A percentile compares a stretch with the other conserved stretches of the same genome.
phyloP scores from a whole-genome alignment of 2,329 filamentous ascomycete species.

The Stachybotrys echinatus region DNA sequence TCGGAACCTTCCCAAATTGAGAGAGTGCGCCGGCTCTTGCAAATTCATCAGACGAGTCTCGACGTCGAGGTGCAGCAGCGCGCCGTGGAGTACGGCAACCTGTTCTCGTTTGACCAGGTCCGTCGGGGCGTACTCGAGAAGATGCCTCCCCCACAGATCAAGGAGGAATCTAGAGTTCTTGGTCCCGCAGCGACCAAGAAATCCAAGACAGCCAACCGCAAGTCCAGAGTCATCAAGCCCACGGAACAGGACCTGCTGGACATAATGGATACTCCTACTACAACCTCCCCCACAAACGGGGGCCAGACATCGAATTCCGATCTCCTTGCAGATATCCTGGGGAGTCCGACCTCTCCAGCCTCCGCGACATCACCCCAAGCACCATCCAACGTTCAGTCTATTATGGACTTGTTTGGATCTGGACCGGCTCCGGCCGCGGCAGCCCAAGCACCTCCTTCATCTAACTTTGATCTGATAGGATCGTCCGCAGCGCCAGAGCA shows the following conservation, averaged over 20 bases:
- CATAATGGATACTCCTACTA: constrained; percentile 72
- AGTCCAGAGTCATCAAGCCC: constrained; percentile 72
- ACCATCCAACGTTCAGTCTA: constrained; percentile 58
- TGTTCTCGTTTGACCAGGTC: constrained; percentile 88
- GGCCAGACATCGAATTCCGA: constrained; percentile 70
- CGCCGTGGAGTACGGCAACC: constrained; percentile 88
- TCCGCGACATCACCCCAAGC: constrained; percentile 39
- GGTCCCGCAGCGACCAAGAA: constrained; percentile 68
- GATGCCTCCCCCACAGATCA: constrained; percentile 96
- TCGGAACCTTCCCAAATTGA: constrained; percentile 81
- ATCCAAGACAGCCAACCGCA: constrained; percentile 65
- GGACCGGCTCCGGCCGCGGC: constrained; percentile 29
- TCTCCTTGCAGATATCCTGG: constrained; percentile 85
- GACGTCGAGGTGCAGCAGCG: constrained; percentile 96
- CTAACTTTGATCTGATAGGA: constrained; percentile 43
- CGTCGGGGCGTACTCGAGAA: constrained; percentile 88
- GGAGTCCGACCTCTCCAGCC: constrained; percentile 55
- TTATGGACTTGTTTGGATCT: constrained; percentile 82
- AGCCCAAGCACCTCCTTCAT: constrained; percentile 31
- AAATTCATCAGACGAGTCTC: constrained; percentile 75
- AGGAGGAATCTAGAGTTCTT: constrained; percentile 87
- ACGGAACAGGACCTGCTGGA: constrained; percentile 91
- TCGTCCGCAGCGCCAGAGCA: constrained; percentile 44
- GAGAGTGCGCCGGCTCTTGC: constrained; percentile 72
- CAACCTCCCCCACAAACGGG: constrained; percentile 40